Base-by-base conservation (phyloP, 2,329 filamentous ascomycete genomes). In the Didymellaceae sp. region DNA sequence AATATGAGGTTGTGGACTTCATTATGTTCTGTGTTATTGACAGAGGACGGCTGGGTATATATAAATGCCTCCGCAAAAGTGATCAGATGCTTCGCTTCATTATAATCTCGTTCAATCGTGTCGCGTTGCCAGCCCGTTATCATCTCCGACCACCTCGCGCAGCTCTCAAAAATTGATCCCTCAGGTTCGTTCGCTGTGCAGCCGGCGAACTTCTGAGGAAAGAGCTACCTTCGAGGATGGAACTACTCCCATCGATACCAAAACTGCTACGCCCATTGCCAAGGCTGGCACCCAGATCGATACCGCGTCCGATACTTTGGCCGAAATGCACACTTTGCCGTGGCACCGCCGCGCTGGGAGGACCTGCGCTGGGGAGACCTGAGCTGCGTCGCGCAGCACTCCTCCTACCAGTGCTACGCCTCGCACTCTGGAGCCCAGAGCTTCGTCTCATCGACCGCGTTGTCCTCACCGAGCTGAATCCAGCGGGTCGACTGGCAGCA, bases 181-280 rank as follows among this genome's bases (percentile, higher is more conserved):
- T 57, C 41, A 72, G 45, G 33, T 52, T 61, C 4, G 63, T 65
- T 31, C 70, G 60, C n/a, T 60, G 58, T 9, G 60, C 70, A 21
- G 39, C 50, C 9, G 70, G 70, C 11, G 66, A 70, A 38, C 70
- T 73, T 16, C 66, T 54, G 22, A 73, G 31, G 26, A 73, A 72
- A 2, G 70, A 73, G 43, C 70, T 73, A 1, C 67, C 66, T 14
- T 72, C 70, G n/a, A 73, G 31, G 7, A 72, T 58, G 13, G 69
- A 72, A 32, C 70, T 73, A 38, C 67, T 71, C 2, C 67, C 69
- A 30, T 73, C 70, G 25, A 70, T 55, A 1, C 62, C 66, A 33
- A 71, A 58, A 50, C 67, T 71, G 26, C 61, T 65, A 26, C 70
- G 57, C 11, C 60, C 62, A 21, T 63, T 54, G 0, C 62, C 62